A percentile compares a stretch with the other conserved stretches of the same genome.
Evolutionary conservation across 768 basidiomycete species (phyloP).

Genomic region (Lentinula lateritia): DNA sequence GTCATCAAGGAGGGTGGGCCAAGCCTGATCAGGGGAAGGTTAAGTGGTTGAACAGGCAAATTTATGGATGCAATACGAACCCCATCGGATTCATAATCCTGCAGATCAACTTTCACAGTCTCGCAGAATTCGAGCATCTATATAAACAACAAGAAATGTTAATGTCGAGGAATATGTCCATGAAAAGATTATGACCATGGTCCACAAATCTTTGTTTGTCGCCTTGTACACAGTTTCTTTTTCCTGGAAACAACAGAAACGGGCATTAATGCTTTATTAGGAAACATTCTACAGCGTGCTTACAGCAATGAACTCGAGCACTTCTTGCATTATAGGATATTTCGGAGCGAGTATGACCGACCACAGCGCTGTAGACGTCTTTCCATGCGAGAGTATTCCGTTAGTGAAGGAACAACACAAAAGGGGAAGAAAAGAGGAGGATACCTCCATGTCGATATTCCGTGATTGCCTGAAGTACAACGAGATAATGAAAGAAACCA

Average conservation of each 20-base stretch:
- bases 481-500: background rate
- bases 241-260: conserved; percentile 28
- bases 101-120: conserved; percentile 51
- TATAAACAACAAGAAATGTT: background rate
- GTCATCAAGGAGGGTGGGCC: conserved; percentile 80
- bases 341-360: conserved; percentile 64
- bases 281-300: conserved; percentile 11
- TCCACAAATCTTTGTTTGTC: conserved; percentile 83
- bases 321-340: conserved; percentile 59
- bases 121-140: conserved; percentile 77
- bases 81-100: conserved; percentile 71
- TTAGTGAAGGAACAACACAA: background rate
- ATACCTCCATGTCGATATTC: conserved; percentile 80
- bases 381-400: background rate
- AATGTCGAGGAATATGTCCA: background rate
- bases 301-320: conserved; percentile 65
- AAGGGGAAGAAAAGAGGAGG: conserved; percentile 9
- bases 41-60: background rate
- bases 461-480: conserved; percentile 46
- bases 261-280: background rate
- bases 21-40: conserved; percentile 42
- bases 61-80: conserved; percentile 33
- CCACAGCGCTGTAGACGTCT: conserved; percentile 76
- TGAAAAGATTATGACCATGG: conserved; percentile 49
- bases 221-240: conserved; percentile 62